Base-by-base conservation (phyloP, 2,329 filamentous ascomycete species). In the Fusarium ambrosium region DNA sequence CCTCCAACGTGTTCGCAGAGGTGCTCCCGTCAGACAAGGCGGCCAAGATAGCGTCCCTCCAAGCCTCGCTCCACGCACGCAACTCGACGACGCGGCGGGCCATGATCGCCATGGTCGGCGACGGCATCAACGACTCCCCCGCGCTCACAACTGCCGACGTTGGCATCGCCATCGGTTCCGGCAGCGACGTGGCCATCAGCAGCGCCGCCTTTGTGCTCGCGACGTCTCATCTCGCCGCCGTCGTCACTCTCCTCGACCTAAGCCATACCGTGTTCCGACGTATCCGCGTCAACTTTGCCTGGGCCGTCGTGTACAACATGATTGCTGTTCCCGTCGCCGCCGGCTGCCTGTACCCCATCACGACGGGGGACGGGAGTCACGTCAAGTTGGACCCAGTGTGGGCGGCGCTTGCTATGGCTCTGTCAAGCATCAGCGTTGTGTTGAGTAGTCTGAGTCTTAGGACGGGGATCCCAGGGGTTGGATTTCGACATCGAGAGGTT, bases 371-470 rank as follows among this genome's bases (percentile, higher is more conserved):
- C 2, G 88, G 87, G 2, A 80, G 81, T 34, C 92, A 93, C 80
- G 83, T 95, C 22, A 85, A 89, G 70, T 84, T 95, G 56, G 92
- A 94, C 81, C 93, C 93, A 0, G 93, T 94, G 2, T 98, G 95
- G 95, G 96, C 95, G 6, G 93, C 92, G 75, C 84, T 98, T 81
- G 95, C 95, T 1, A 98, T 98, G 96, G 96, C 96, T 29, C 83
- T 95, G 82, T 98, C 95, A 83, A 96, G 93, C 82, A 92, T 98
- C 75, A 97, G 94, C 79, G 95, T 98, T 55, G 93, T 98, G 61
- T 84, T 90, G 80, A 97, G 95, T 81, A 96, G 93, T 84, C 83
- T 98, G 79, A 87, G 91, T 60, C 83, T 98, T 84, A 89, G 92
- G 80, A 88, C 82, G 64, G 73, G 80, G 59, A 68, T 88, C 13